Evolutionary conservation across 208 protist genomes (phyloP), one percentile per base, ranked within the genome.

Genomic region (Plasmodiophora brassicae): DNA sequence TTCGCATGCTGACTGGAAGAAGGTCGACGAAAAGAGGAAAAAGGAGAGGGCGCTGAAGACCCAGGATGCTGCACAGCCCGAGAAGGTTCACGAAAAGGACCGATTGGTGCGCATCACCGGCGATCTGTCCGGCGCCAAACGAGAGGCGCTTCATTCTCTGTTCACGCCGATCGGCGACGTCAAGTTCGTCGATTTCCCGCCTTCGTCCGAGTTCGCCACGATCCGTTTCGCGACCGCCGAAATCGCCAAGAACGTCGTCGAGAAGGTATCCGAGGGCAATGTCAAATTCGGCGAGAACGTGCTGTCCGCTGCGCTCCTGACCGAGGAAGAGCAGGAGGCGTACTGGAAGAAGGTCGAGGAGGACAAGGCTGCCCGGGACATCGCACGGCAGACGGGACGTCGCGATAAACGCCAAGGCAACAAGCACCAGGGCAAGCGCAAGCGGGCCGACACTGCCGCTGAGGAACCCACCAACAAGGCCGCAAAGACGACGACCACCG

Each of bases 271-370:
- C n/a, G 65, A 78, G 41, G 65, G 65, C 65, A 32, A 78, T 38
- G 65, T 78, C 65, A 78, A 78, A 78, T 36, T 78, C n/a, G 65
- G 65, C 20, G 65, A 78, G 14, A 78, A 78, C 65, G 65, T 78
- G 10, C 65, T 78, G 65, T 5, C 5, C 5, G 65, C 65, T 38
- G 5, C 32, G 5, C 10, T 78, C 65, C n/a, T 78, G 14, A 38
- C 5, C 41, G 65, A 5, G 32, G 65, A 78, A 78, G 65, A 78
- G n/a, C 65, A 78, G 5, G n/a, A 5, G 5, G n/a, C 5, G 20
- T 78, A 78, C n/a, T 78, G 65, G 65, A 32, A n/a, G 65, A 5
- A 32, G n/a, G 65, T 78, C 65, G 5, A 78, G 32, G n/a, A n/a
- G 10, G 65, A 78, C 10, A 78, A 14, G 5, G 65, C 65, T 5